Conservation (phyloP, 1,139 yeast genomes). For the Blastobotrys niveus region DNA sequence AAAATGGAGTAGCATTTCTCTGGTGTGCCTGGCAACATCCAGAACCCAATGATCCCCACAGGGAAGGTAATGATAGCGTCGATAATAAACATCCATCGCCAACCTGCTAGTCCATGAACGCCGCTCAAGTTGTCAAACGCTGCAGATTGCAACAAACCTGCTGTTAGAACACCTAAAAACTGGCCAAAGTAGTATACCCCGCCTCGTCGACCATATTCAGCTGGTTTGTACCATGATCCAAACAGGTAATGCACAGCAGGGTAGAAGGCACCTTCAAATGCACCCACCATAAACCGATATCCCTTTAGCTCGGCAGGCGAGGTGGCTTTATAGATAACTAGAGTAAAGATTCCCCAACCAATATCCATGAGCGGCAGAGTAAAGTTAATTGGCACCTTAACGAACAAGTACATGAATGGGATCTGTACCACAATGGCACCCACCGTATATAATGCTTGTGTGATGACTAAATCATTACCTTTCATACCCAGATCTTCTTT, state of each 20-base stretch:
- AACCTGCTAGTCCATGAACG: conserved; percentile 35
- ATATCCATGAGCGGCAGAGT: conserved; percentile 43
- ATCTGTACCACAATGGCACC: conserved; percentile 47
- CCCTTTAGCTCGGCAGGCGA: not conserved
- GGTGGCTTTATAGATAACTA: not conserved
- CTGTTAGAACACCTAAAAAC: conserved; percentile 36
- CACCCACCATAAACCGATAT: conserved; percentile 51
- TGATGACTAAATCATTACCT: conserved; percentile 59
- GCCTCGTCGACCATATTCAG: conserved; percentile 47
- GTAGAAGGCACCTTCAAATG: conserved; percentile 54
- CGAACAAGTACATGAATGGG: conserved; percentile 25
- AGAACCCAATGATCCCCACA: conserved; percentile 60
- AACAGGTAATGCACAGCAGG: conserved; percentile 50
- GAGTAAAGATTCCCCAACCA: conserved; percentile 44
- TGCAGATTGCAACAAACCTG: conserved; percentile 41
- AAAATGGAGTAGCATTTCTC: conserved; percentile 35
- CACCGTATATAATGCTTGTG: conserved; percentile 54
- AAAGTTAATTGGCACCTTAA: conserved; percentile 46
- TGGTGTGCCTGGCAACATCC: conserved; percentile 66
- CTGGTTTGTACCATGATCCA: conserved; percentile 48
- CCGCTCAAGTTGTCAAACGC: conserved; percentile 40
- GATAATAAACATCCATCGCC: conserved; percentile 51
- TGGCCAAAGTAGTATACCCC: conserved; percentile 42
- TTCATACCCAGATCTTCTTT: conserved; percentile 39
- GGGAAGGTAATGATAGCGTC: conserved; percentile 51